phyloP scores from a whole-genome alignment of 768 basidiomycete species.

The Podaxis sp. region DNA sequence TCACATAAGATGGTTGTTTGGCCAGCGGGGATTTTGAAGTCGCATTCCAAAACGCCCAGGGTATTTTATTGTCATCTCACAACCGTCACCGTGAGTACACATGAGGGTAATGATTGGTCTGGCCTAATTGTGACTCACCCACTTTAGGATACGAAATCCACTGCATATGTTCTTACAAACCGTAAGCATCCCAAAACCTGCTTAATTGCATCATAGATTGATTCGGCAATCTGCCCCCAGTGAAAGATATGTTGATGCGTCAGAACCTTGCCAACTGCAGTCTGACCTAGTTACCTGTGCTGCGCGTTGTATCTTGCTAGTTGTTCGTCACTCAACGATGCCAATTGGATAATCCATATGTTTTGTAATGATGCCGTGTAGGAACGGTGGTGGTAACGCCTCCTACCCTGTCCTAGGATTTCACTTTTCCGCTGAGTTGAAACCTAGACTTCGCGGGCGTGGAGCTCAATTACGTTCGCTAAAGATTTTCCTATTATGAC shows the following conservation, averaged over 20 bases:
- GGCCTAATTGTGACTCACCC: not conserved
- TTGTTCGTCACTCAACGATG: not conserved
- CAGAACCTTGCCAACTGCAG: slow-evolving; percentile 40
- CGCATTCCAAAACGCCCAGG: slow-evolving; percentile 31
- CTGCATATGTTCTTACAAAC: slow-evolving; percentile 49
- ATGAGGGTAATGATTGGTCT: not conserved
- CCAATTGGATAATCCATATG: no score
- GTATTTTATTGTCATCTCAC: slow-evolving; percentile 69
- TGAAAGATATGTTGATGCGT: slow-evolving; percentile 48
- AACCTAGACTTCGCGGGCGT: no score
- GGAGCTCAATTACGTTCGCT: no score
- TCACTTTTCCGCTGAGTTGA: no score
- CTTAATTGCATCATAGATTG: not conserved
- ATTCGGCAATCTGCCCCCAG: slow-evolving; percentile 24
- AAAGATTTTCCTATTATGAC: no score
- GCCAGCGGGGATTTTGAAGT: not conserved
- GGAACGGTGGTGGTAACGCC: no score
- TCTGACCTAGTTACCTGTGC: slow-evolving; percentile 28
- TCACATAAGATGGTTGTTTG: not conserved
- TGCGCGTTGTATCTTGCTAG: not conserved
- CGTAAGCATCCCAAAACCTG: slow-evolving; percentile 28
- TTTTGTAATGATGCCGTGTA: no score
- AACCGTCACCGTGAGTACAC: slow-evolving; percentile 55
- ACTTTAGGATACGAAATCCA: slow-evolving; percentile 55
- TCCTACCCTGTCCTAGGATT: no score